A percentile compares a stretch with the other conserved stretches of the same genome.
Evolutionary conservation across 192 early-diverging fungal genomes (phyloP).

Genomic region (Gamsiella multidivaricata): DNA sequence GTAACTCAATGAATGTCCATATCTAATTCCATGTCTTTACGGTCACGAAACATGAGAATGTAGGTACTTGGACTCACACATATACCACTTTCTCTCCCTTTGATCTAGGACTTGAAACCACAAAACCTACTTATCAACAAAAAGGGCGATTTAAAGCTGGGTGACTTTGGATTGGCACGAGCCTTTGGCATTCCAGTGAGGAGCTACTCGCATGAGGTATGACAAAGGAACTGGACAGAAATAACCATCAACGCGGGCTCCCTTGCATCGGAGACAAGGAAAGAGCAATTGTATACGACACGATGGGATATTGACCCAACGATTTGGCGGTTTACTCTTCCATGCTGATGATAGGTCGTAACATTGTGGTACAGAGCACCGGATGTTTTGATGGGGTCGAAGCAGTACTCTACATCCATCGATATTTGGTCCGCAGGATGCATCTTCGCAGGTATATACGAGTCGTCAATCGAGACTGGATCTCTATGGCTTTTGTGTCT

Average conservation of each 20-base stretch:
- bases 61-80: no score
- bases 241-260: not conserved
- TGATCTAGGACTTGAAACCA: conserved; percentile 81
- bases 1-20: not conserved
- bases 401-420: conserved; percentile 88
- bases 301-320: conserved; percentile 9
- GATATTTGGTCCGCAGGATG: conserved; percentile 91
- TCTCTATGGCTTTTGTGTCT: not conserved
- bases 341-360: conserved; percentile 64
- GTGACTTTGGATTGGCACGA: conserved; percentile 96
- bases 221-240: not conserved
- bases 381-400: conserved; percentile 89
- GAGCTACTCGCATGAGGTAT: conserved; percentile 85
- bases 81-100: not conserved
- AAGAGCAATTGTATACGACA: not conserved
- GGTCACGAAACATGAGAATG: not conserved
- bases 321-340: not conserved
- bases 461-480: not conserved
- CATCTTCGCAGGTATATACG: conserved; percentile 85
- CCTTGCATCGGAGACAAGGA: conserved; percentile 6
- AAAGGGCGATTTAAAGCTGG: conserved; percentile 89
- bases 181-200: conserved; percentile 98
- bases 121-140: conserved; percentile 92
- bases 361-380: conserved; percentile 93
- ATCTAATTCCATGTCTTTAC: no score